Evolutionary conservation across 1,284 basidiomycete species (phyloP).

Genomic region (Ustilago hordei): DNA sequence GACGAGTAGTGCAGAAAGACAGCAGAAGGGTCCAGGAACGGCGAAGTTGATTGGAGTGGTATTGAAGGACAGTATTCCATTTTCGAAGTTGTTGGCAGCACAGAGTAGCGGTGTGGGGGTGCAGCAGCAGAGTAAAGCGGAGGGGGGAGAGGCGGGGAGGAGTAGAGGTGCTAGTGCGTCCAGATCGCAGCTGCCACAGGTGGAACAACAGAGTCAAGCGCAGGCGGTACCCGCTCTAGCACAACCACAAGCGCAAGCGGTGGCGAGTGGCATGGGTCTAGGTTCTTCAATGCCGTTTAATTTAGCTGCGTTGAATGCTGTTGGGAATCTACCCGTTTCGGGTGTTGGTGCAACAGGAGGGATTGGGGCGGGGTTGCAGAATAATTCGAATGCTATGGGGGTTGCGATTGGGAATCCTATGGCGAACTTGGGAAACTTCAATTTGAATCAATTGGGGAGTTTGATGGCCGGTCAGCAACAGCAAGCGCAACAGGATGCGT

Average conservation of each 20-base stretch:
- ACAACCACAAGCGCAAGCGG: not conserved
- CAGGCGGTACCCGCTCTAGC: not conserved
- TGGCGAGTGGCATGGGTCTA: conserved; percentile 33
- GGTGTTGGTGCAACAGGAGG: conserved; percentile 11
- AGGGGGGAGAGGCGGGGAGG: not conserved
- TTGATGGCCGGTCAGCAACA: not conserved
- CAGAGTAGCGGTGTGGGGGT: conserved; percentile 18
- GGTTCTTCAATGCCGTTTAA: conserved; percentile 53
- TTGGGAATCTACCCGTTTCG: conserved; percentile 36
- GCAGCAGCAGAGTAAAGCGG: conserved; percentile 10
- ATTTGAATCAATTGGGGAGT: conserved; percentile 15
- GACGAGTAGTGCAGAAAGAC: conserved; percentile 36
- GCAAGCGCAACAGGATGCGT: conserved; percentile 20
- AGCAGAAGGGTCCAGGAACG: conserved; percentile 7
- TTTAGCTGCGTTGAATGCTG: conserved; percentile 31
- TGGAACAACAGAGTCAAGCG: not conserved
- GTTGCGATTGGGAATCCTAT: not conserved
- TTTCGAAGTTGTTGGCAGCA: conserved; percentile 36
- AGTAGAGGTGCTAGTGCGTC: conserved; percentile 17
- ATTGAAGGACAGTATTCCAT: conserved; percentile 54
- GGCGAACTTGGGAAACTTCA: conserved; percentile 22
- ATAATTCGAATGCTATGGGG: conserved; percentile 1
- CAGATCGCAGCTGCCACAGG: not conserved
- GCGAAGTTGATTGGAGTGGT: conserved; percentile 56
- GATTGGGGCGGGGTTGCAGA: conserved; percentile 1